Evolutionary conservation across 495 filamentous ascomycete species (phyloP), one percentile per base, ranked within the genome.

Genomic region (Neurospora tetrasperma): DNA sequence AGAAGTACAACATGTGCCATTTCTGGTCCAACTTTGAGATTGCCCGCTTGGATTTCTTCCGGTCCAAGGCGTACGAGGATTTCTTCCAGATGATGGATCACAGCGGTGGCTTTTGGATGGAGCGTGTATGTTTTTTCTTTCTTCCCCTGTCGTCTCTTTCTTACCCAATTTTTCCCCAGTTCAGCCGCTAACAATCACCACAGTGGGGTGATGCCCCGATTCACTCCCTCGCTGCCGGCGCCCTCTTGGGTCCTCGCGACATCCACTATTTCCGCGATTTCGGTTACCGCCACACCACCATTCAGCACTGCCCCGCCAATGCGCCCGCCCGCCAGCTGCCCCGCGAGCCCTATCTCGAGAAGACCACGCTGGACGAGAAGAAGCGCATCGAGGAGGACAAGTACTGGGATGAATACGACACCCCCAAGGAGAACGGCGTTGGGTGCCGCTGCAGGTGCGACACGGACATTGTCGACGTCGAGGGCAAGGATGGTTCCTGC

Each of bases 21-120:
- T 99, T 98, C 86, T 99, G 96, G 96, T 97, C 93, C 85, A 99
- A 99, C 80, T 99, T 99, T 73, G 96, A 99, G 83, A 99, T 99
- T 83, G 96, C 96, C 23, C 89, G 90, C 71, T 86, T 99, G 71
- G 91, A 93, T 84, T 99, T 93, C 86, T 98, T 98, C 88, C 89
- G 96, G 76, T 97, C 94, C 84, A 93, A 97, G 82, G 90, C 91
- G 76, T 99, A 99, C 80, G 92, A 96, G 80, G 96, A 98, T 69
- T 98, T 99, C 84, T 99, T 99, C 85, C 87, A 98, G 77, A 97
- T 97, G 92, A 97, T 99, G 96, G 96, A 99, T 79, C 90, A 90
- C 72, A 97, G 94, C 80, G 96, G 96, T 72, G 96, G 96, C 66
- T 99, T 99, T 82, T 99, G 96, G 96, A 97, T 93, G 87, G 96